These are phyloP conservation scores for Claviceps cyperi DNA, from an alignment of 2,329 filamentous ascomycete genomes.

Conservation along the genomic window DNA sequence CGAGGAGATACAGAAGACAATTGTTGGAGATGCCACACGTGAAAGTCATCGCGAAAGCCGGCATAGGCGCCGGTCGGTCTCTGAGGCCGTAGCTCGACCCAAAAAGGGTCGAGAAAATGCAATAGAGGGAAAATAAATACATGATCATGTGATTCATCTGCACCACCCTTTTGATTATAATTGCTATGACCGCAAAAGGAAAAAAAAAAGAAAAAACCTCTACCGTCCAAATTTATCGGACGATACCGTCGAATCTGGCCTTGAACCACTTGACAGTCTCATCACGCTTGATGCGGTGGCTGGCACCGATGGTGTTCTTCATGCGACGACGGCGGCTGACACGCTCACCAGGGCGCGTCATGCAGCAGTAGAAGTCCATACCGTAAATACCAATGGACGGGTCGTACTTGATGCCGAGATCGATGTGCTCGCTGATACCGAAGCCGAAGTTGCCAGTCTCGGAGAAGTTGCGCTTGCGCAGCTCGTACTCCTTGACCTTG, in stretches of 20 bases:
- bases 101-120: conserved; percentile 38
- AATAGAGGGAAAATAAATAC: conserved; percentile 27
- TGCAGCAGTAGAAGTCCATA: conserved; percentile 99
- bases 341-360: conserved; percentile 98
- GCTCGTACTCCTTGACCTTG: conserved; percentile 99
- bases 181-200: conserved; percentile 24
- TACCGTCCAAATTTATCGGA: conserved; percentile 56
- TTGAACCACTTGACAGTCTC: conserved; percentile 98
- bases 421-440: conserved; percentile 99
- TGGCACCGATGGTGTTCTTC: conserved; percentile 73
- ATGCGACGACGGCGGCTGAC: conserved; percentile 87
- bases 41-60: conserved; percentile 38
- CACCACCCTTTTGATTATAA: conserved; percentile 22
- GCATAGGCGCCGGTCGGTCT: conserved; percentile 56
- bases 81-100: conserved; percentile 54
- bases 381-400: conserved; percentile 97
- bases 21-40: conserved; percentile 19
- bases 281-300: conserved; percentile 83
- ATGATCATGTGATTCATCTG: conserved; percentile 19
- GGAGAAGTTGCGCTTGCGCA: conserved; percentile 98
- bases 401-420: conserved; percentile 99
- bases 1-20: not conserved
- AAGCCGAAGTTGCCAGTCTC: conserved; percentile 99
- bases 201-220: not conserved
- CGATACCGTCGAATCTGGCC: conserved; percentile 89